These are phyloP conservation scores for Botrytis cinerea DNA, from an alignment of 2,329 filamentous ascomycete species.

Conservation along the genomic window DNA sequence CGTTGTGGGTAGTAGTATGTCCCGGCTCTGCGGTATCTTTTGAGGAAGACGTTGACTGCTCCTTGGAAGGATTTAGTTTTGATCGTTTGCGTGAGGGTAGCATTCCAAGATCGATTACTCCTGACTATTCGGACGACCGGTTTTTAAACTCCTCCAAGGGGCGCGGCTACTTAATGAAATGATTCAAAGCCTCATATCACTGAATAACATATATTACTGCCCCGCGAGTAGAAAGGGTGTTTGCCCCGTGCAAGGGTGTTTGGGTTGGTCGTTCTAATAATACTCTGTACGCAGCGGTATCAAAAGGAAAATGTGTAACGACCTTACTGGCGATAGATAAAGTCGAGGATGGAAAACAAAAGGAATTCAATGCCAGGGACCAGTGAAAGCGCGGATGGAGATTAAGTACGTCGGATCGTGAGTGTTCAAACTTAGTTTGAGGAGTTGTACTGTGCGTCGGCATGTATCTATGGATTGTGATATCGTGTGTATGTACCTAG, in stretches of 20 bases:
- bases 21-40: constrained; percentile 27
- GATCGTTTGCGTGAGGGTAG: constrained; percentile 37
- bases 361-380: not conserved
- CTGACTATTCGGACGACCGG: not conserved
- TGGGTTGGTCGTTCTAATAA: not conserved
- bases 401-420: constrained; percentile 11
- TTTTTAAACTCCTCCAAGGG: constrained; percentile 4
- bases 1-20: not conserved
- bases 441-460: not conserved
- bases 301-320: not conserved
- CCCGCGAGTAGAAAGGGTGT: constrained; percentile 21
- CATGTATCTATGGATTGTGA: not conserved
- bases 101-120: constrained; percentile 30
- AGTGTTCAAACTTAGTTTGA: not conserved
- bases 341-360: not conserved
- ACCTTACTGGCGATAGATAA: constrained; percentile 1
- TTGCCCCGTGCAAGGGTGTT: constrained; percentile 18
- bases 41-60: constrained; percentile 27
- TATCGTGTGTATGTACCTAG: not conserved
- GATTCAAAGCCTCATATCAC: constrained; percentile 20
- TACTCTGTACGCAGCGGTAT: not conserved
- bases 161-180: constrained; percentile 16
- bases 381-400: not conserved
- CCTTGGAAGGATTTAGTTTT: constrained; percentile 33
- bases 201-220: constrained; percentile 6